A percentile compares a stretch with the other conserved stretches of the same genome.
Evolutionary conservation across 2,329 filamentous ascomycete genomes (phyloP).

Genomic region (Alternaria rosae): DNA sequence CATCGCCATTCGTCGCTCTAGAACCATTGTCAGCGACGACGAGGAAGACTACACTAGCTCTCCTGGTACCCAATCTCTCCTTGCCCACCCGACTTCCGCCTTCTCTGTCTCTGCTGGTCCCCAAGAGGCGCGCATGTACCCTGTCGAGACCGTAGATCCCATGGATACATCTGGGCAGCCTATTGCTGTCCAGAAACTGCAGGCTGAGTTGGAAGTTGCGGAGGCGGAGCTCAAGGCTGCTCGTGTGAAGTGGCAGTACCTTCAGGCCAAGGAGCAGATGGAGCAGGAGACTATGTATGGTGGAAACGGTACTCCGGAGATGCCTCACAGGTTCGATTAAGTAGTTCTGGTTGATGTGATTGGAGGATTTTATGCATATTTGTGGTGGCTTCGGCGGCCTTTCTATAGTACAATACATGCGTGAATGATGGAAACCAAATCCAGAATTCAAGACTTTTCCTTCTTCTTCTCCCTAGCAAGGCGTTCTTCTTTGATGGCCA

Average conservation of each 20-base stretch:
- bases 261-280: conserved; percentile 29
- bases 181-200: conserved; percentile 33
- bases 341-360: neutral
- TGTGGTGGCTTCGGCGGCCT: neutral
- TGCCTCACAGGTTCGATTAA: conserved; percentile 4
- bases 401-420: neutral
- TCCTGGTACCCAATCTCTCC: neutral
- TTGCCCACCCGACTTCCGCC: conserved; percentile 8
- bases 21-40: conserved; percentile 19
- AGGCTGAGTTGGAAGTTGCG: conserved; percentile 41
- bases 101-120: conserved; percentile 22
- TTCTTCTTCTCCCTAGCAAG: neutral
- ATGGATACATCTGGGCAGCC: conserved; percentile 23
- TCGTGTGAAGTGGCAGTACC: conserved; percentile 30
- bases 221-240: conserved; percentile 42
- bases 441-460: neutral
- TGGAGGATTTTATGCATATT: neutral
- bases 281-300: conserved; percentile 9
- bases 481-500: neutral
- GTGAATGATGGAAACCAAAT: neutral
- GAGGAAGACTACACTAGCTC: conserved; percentile 18
- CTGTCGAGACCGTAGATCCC: conserved; percentile 6
- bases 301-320: neutral
- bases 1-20: neutral
- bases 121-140: conserved; percentile 1